Base-by-base conservation (phyloP, 495 filamentous ascomycete genomes). In the Penicillium maclennaniae region DNA sequence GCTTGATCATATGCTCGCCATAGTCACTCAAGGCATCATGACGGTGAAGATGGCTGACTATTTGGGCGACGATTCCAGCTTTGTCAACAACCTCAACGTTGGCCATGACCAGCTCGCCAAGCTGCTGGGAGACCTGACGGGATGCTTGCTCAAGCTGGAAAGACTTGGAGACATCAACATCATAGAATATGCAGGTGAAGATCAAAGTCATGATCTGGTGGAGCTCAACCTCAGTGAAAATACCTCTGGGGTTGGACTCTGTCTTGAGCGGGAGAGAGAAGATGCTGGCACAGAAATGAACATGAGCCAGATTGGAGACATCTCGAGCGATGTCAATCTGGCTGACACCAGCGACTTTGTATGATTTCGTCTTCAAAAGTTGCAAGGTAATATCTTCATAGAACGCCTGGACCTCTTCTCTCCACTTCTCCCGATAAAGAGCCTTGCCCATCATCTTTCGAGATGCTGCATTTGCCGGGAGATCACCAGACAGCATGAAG, bases 1-100 rank as follows among this genome's bases (percentile, higher is more conserved):
- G 72, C 67, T 86, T 83, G 54, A 92, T 81, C 74, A 90, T 82
- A 50, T 86, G 78, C n/a, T 72, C 69, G 10, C 89, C 89, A 58
- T 87, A 89, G 3, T 79, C 72, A 23, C 69, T 76, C 44, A 91
- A 65, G 9, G 68, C 56, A n/a, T 74, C 70, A 23, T 75, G 70
- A 10, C 68, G 65, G 51, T 76, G 74, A 20, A 74, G 53, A 15
- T 54, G 55, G 31, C 63, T 66, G 40, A 85, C 68, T 10, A 83
- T 26, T 34, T 65, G 73, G 25, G 77, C 60, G 41, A 86, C 70
- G 41, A 71, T 72, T 0, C 77, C 75, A 47, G 76, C 71, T 15
- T 76, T 73, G 31, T 68, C 71, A 26, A 85, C 75, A 12, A 76
- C 65, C 65, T 88, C 85, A 42, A 89, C 84, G 53, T 85, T 79